Base-by-base conservation (phyloP, 495 filamentous ascomycete genomes). In the Penicillium antarcticum region DNA sequence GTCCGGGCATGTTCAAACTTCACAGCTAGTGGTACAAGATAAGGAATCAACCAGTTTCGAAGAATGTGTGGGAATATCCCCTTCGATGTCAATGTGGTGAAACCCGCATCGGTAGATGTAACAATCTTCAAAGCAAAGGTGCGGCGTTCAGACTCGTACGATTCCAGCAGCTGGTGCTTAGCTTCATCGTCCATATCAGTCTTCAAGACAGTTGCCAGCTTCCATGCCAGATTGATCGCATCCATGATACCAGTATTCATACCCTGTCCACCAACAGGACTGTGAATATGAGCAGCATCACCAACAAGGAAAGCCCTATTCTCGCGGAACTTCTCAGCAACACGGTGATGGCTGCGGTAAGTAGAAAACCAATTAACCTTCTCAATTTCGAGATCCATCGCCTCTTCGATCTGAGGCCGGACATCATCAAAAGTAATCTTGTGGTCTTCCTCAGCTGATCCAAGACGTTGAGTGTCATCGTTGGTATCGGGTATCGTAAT, bases 221-320 rank as follows among this genome's bases (percentile, higher is more conserved):
- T 80, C 83, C 83, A 86, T 8, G 73, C 77, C 0, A 85, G 69
- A 44, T 84, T 83, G 32, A 82, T 67, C 0, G 80, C 71, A 44
- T 85, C 82, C 34, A 79, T 74, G 21, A 85, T 78, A 0, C 83
- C 81, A 0, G 77, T 78, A 55, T 86, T 86, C 73, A 85, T 78
- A 3, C 83, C 83, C 45, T 82, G 81, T 1, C 77, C 82, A 0
- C 78, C 80, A 0, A 72, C 74, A 0, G 81, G 80, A 31, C 73
- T 78, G 56, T 83, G 79, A 24, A 77, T 80, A 52, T 86, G 83
- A 3, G 79, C 80, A 5, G 82, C 78, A 42, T 73, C 70, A 0
- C 70, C 70, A 17, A 66, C 63, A 26, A 73, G 57, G 17, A 73
- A 73, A 5, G 63, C 65, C 2, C 68, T 57, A 18, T 60, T 57